These are phyloP conservation scores for Microbotryum intermedium DNA, from an alignment of 1,284 basidiomycete species.

Conservation along the genomic window DNA sequence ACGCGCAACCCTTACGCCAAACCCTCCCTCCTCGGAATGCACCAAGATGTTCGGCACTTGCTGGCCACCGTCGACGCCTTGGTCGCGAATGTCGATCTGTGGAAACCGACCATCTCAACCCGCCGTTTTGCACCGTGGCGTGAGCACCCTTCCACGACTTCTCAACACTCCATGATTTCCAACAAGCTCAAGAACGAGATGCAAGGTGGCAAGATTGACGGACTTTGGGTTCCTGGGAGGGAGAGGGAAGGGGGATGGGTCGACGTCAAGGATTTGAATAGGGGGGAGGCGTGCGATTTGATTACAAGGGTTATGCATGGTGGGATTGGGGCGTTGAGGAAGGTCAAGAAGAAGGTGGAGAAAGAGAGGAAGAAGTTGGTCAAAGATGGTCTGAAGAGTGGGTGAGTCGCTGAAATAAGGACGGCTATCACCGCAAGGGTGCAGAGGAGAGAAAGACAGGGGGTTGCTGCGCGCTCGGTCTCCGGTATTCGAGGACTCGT, in stretches of 20 bases:
- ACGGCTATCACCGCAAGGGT: no score
- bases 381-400: no score
- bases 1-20: background rate
- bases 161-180: slow-evolving; percentile 56
- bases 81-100: slow-evolving; percentile 41
- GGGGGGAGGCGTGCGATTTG: slow-evolving; percentile 67
- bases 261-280: slow-evolving; percentile 47
- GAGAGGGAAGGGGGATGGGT: slow-evolving; percentile 1
- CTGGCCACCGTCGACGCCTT: slow-evolving; percentile 59
- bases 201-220: slow-evolving; percentile 37
- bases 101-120: background rate
- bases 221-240: slow-evolving; percentile 14
- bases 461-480: no score
- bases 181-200: slow-evolving; percentile 46
- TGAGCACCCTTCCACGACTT: slow-evolving; percentile 52
- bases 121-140: slow-evolving; percentile 61
- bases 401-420: no score
- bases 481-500: no score
- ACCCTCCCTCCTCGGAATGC: slow-evolving; percentile 44
- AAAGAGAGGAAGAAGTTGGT: no score
- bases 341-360: background rate
- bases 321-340: slow-evolving; percentile 46
- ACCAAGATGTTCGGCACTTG: slow-evolving; percentile 49
- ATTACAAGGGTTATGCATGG: slow-evolving; percentile 70
- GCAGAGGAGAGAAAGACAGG: no score